Base-by-base conservation (phyloP, 257 asterid genomes). In the Anisodus tanguticus region DNA sequence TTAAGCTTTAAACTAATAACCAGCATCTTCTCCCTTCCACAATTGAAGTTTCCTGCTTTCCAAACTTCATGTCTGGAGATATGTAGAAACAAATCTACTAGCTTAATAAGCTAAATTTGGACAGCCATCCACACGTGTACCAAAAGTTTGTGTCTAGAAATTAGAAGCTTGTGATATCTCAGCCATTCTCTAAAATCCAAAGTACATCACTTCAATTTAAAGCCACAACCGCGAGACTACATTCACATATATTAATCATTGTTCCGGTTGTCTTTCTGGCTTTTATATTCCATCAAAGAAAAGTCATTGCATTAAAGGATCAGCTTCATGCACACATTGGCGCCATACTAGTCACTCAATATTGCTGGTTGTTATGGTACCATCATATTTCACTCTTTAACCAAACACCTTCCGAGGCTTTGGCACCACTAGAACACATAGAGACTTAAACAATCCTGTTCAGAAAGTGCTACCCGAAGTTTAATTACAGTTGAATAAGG, bases 61-160 rank as follows among this genome's bases (percentile, higher is more conserved):
- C 47, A 22, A 51, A 51, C 81, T 51, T 76, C 47, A 51, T 7
- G 81, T 76, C 63, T 10, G 8, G 81, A 9, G 63, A 51, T 26
- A 51, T 76, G 81, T 63, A 76, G 81, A 76, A 53, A 26, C 47
- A 51, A 12, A 76, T 76, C 79, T 17, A 45, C 58, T 71, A 22
- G 81, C 26, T 51, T 31, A 26, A 76, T 76, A 26, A 51, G 63
- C 63, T 12, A 51, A 51, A 3, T 13, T 26, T 22, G 62, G 60
- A 74, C 41, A 22, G 5, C n/a, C 60, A 16, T 19, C 60, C 60
- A 49, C 11, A 49, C 80, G 49, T 19, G 49, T 51, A 22, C 62
- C 63, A 49, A 22, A 51, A 51, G 26, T 76, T 76, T 76, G 22
- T 51, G 47, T 12, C 13, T 6, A 51, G 63, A 76, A 51, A 53